Base-by-base conservation (phyloP, 2,329 filamentous ascomycete genomes). In the Fusarium sp. region DNA sequence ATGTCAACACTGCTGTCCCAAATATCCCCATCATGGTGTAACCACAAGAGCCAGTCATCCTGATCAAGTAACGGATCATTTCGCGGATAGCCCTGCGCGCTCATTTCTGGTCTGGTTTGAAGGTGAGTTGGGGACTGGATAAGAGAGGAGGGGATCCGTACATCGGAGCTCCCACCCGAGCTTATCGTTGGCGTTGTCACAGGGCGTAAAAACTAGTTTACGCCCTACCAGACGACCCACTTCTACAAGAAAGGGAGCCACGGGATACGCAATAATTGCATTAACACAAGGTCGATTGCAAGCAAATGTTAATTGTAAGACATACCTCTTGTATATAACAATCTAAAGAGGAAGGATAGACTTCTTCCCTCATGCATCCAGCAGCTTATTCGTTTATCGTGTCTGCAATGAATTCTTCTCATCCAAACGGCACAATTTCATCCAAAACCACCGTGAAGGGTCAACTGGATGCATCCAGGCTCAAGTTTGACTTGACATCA, bases 31-130 rank as follows among this genome's bases (percentile, higher is more conserved):
- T 33, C 10, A 15, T 48, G 27, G 17, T 56, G 40, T n/a, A 56
- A 18, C 53, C 53, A 56, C 1, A 20, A 56, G 6, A 56, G 38
- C 53, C 40, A 56, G 30, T 56, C 53, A 1, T 48, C 20, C 4
- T 33, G 9, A 12, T 26, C 17, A 20, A 2, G 6, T 2, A 32
- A 10, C 0, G 8, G 6, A 23, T 4, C 30, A 0, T 5, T 14
- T 8, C 6, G 17, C 2, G 53, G 30, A 0, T 20, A 56, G 5
- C 13, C 20, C 17, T 15, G 1, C 0, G 3, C 5, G 13, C 30
- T 46, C 52, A 55, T 55, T 0, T 18, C 20, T 7, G 2, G 18
- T 23, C 10, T 27, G 3, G 15, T 7, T 3, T 6, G 27, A 32
- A 20, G 14, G 5, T 12, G 45, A 27, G 23, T 45, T 14, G 13